Conservation (phyloP, 2,329 filamentous ascomycete species). For the Chaetoscypha palmicola region DNA sequence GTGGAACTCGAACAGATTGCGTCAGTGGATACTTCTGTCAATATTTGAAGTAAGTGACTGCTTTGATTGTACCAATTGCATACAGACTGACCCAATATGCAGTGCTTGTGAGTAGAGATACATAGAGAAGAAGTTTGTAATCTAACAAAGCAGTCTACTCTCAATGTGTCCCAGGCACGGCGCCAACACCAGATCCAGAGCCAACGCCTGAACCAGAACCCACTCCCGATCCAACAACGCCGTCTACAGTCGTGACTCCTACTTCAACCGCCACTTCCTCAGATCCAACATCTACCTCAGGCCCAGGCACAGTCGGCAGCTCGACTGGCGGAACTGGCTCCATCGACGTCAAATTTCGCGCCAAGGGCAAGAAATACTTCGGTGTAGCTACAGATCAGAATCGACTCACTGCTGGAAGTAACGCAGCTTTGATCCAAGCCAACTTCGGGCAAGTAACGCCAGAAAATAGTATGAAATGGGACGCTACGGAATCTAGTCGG, state of each 20-base stretch:
- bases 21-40: constrained; percentile 27
- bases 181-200: constrained; percentile 1
- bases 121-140: too few species aligned
- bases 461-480: constrained; percentile 69
- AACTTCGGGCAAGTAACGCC: constrained; percentile 60
- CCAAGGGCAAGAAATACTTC: constrained; percentile 58
- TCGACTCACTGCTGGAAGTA: constrained; percentile 42
- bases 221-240: constrained; percentile 3
- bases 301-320: constrained; percentile 6
- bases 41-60: constrained; percentile 17
- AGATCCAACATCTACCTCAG: not conserved
- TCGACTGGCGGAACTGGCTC: constrained; percentile 28
- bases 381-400: constrained; percentile 50
- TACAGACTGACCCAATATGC: too few species aligned
- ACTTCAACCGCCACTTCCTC: constrained; percentile 2
- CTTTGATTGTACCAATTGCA: constrained; percentile 2
- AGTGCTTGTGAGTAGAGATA: constrained; percentile 9
- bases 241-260: constrained; percentile 2
- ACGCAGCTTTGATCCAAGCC: constrained; percentile 49
- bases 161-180: constrained; percentile 20
- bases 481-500: constrained; percentile 43
- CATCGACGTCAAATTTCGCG: constrained; percentile 49
- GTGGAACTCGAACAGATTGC: constrained; percentile 27
- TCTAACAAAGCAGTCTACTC: constrained; percentile 14
- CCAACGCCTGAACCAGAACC: constrained; percentile 8